Base-by-base conservation (phyloP, 371 early-diverging fungal genomes). In the Syncephalastrum monosporum region DNA sequence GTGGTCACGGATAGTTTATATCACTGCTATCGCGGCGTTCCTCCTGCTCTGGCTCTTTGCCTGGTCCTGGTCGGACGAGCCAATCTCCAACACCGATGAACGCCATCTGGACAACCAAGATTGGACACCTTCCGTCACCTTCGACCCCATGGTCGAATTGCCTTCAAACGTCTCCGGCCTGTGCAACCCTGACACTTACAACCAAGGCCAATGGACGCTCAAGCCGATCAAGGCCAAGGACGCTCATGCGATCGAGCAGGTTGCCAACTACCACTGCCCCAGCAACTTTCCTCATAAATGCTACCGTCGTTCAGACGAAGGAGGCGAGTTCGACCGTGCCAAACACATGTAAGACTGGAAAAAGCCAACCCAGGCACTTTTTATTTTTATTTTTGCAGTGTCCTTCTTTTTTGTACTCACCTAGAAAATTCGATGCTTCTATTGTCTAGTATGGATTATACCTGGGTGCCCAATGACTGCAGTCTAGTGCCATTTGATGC, bases 241-340 rank as follows among this genome's bases (percentile, higher is more conserved):
- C 25, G 38, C 38, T 33, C 38, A 33, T 33, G 60, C 62, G 6
- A 42, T 73, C 8, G 69, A 67, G 16, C 45, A 57, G 43, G 63
- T 53, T 3, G 56, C 63, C 14, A 64, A 67, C 12, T 78, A 78
- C 55, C 57, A 68, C 33, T 78, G 79, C 51, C 56, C 63, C 7
- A 29, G 25, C 10, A 67, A 68, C 16, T 78, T 78, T 33, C 69
- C 73, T n/a, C 79, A 78, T 54, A 59, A 71, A 50, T 78, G 79
- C 47, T 78, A 73, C 48, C 62, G 62, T 19, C 61, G 72, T 42
- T n/a, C n/a, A 2, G 24, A 56, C 42, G 64, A 63, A 33, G 45
- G 53, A 5, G 44, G 58, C 10, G 77, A 77, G 47, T 47, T 69
- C 5, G 16, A 60, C 23, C 62, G 79, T 47, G 64, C 68, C 17